Base-by-base conservation (phyloP, 352 stramenopile genomes). In the Phytophthora sojae region DNA sequence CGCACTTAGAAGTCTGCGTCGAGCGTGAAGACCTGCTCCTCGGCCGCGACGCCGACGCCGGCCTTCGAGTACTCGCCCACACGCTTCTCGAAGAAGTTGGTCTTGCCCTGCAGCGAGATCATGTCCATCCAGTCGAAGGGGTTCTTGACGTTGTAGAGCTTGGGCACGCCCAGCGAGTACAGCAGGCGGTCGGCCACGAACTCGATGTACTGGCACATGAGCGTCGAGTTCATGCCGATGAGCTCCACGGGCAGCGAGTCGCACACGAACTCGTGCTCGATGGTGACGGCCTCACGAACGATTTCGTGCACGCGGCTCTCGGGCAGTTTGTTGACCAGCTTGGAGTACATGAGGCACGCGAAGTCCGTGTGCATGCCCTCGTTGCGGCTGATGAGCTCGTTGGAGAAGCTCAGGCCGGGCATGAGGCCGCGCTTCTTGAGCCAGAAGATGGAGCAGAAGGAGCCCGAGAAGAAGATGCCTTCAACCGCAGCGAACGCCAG, bases 81-180 rank as follows among this genome's bases (percentile, higher is more conserved):
- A 58, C 98, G 89, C 88, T 99, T 99, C 82, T 99, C 96, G 73
- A 98, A 98, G 67, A 99, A 99, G 83, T 99, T 99, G 26, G 26
- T 30, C 26, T 30, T 30, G 67, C 97, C 97, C 77, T 99, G 93
- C 23, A 99, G 86, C 39, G 91, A 99, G 75, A 99, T 99, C 86
- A 99, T 98, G 74, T 99, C 97, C 98, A 99, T 99, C 97, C 97
- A 99, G 77, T 99, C 97, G 77, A 99, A 99, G 17, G 97, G 98
- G 81, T 99, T 99, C 47, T 82, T 78, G 15, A 84, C 85, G 66
- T 96, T 87, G 88, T 98, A 99, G 75, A 98, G 81, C 82, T 99
- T 99, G 44, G 79, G 52, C 62, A 91, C 96, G 57, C 92, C 94
- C 3, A 99, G 88, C 19, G 95, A 87, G 52, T 94, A 83, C 11